Evolutionary conservation across 176 grass and related monocot species (phyloP), one percentile per base, ranked within the genome.

Genomic region (Thalia dealbata): DNA sequence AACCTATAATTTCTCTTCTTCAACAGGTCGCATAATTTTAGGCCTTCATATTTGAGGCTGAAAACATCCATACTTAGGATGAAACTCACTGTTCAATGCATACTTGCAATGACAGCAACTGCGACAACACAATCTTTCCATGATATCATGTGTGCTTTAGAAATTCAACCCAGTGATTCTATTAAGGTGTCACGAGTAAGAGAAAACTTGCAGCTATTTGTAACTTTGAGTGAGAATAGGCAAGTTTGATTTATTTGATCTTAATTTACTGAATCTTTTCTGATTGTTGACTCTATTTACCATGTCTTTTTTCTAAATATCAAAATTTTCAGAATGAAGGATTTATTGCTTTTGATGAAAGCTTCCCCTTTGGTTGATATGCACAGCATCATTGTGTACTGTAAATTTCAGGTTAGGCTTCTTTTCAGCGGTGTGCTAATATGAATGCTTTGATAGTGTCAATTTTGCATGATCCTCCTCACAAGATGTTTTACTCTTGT

Each of bases 71-170:
- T 92, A 69, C 90, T 97, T 81, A 79, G 54, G 71, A 82, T 61
- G 76, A 92, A 92, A 72, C 85, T 92, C 70, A 90, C 82, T 71
- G 74, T 92, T 66, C 76, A 90, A 78, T 91, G 87, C 86, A 80
- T 97, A 76, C 87, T 92, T 88, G 89, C 93, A 83, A 97, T 97
- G 93, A 97, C 93, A 78, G 93, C 93, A 73, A 92, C 87, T 63
- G 93, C 87, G 50, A 97, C 93, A 77, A 74, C 72, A 56, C 81
- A 97, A 90, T 92, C 86, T 58, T 74, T 88, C 61, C 78, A 88
- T 41, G 88, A 92, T 81, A 97, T 92, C 70, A 81, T 92, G 78
- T 80, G 60, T 76, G 75, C 85, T 76, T 86, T 97, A 82, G 89
- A 92, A 84, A 97, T 92, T 82, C 83, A 85, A 61, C 82, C 72